Base-by-base conservation (phyloP, 305 asterid species). In the Fraxinus greggii region DNA sequence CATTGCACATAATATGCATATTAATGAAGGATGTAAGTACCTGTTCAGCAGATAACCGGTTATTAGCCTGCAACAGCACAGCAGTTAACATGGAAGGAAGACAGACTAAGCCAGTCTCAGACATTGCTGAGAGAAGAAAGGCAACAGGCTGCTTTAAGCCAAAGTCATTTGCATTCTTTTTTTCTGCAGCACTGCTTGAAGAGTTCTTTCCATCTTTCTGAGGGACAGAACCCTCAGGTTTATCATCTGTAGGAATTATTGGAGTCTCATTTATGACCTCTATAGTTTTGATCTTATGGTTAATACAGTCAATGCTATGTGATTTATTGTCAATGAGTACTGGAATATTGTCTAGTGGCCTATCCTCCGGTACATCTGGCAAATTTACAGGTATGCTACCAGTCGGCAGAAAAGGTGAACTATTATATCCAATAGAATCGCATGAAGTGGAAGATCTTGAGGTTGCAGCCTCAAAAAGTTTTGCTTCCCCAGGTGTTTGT, bases 1-100 rank as follows among this genome's bases (percentile, higher is more conserved):
- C 33, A 29, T 31, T 69, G 75, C 38, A 69, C 80, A 79, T 1
- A 32, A 76, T 5, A 80, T 75, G 74, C 80, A 63, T 15, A 70
- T 35, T 73, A 80, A 81, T 51, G 42, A 45, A 26, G 78, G 76
- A 79, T 56, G 72, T 77, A 61, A 45, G 80, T 83, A 95, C 99
- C 93, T 91, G 99, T 83, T 96, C 99, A 83, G 97, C 89, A 77
- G 94, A 89, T 74, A 89, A 84, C 88, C 97, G 92, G 88, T 92
- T 96, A 87, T 96, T 94, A 59, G 97, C 99, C 91, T 96, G 98
- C 90, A 96, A 86, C 78, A 94, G 87, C 83, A 93, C 98, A 65
- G 99, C 98, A 35, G 99, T 93, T 87, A 96, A 87, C 98, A 93
- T 93, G 78, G 99, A 96, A 86, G 99, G 99, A 81, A 96, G 98